A percentile compares a stretch with the other conserved stretches of the same genome.
Evolutionary conservation across 257 asterid species (phyloP).

Genomic region (Orobanche coerulescens): DNA sequence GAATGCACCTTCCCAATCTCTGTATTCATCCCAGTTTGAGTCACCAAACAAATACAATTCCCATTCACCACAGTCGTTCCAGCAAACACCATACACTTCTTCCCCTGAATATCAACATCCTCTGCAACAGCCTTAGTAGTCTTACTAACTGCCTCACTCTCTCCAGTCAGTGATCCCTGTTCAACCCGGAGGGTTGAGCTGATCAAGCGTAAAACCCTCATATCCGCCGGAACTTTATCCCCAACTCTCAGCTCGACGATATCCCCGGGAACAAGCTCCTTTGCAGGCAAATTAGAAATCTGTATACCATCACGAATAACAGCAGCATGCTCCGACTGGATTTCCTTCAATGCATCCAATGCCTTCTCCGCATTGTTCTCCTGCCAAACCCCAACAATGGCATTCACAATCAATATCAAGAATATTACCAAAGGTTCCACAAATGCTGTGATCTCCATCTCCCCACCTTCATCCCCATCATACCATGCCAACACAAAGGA

Average conservation of each 20-base stretch:
- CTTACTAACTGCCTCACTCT: constrained; percentile 92
- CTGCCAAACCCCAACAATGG: constrained; percentile 96
- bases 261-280: constrained; percentile 95
- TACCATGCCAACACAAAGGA: constrained; percentile 90
- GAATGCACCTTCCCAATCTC: constrained; percentile 90
- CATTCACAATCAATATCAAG: constrained; percentile 88
- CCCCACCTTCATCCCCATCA: constrained; percentile 95
- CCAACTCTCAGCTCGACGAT: constrained; percentile 94
- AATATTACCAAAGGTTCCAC: constrained; percentile 95
- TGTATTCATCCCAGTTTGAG: constrained; percentile 80
- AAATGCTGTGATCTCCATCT: constrained; percentile 89
- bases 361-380: constrained; percentile 99
- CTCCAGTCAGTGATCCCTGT: constrained; percentile 96
- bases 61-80: constrained; percentile 98
- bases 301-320: constrained; percentile 74
- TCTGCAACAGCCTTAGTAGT: constrained; percentile 66
- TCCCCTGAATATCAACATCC: constrained; percentile 93
- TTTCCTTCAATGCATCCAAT: constrained; percentile 89
- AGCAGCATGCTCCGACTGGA: constrained; percentile 83
- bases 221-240: constrained; percentile 93
- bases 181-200: constrained; percentile 87
- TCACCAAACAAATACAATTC: constrained; percentile 73
- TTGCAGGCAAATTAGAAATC: constrained; percentile 58
- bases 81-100: constrained; percentile 92
- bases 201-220: constrained; percentile 80